These are phyloP conservation scores for Cronartium ribicola DNA, from an alignment of 1,284 basidiomycete genomes.

Conservation along the genomic window DNA sequence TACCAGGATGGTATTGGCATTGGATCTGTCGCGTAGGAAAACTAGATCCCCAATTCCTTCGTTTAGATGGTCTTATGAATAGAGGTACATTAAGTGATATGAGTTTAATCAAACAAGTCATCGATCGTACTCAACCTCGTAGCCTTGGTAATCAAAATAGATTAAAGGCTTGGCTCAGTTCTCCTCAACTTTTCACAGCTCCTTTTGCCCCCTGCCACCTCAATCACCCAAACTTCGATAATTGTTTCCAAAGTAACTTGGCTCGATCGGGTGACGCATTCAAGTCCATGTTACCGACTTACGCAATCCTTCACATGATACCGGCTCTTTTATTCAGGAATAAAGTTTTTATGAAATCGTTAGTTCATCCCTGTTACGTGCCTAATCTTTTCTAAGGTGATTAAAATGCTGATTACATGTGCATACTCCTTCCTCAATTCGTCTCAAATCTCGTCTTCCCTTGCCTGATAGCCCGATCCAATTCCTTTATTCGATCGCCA, in stretches of 20 bases:
- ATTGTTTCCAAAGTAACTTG: constrained; percentile 31
- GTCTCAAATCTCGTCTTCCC: neutral
- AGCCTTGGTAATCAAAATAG: constrained; percentile 10
- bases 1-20: constrained; percentile 41
- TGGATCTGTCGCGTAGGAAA: constrained; percentile 36
- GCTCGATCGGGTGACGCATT: constrained; percentile 30
- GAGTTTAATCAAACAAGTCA: constrained; percentile 2
- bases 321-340: constrained; percentile 41
- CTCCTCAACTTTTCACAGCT: constrained; percentile 1
- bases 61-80: constrained; percentile 30
- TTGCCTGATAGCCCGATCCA: neutral
- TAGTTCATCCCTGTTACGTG: neutral
- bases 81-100: constrained; percentile 3
- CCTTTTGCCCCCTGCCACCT: constrained; percentile 40
- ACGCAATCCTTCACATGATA: constrained; percentile 35
- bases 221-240: constrained; percentile 31
- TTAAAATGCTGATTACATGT: no score
- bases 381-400: neutral
- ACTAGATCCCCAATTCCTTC: constrained; percentile 26
- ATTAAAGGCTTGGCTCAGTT: constrained; percentile 30
- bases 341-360: constrained; percentile 42
- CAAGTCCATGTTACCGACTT: constrained; percentile 39
- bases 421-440: neutral
- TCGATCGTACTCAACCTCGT: constrained; percentile 13
- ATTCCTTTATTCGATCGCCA: constrained; percentile 32